Conservation (phyloP, 2,329 filamentous ascomycete genomes). For the Alternaria incomplexa region DNA sequence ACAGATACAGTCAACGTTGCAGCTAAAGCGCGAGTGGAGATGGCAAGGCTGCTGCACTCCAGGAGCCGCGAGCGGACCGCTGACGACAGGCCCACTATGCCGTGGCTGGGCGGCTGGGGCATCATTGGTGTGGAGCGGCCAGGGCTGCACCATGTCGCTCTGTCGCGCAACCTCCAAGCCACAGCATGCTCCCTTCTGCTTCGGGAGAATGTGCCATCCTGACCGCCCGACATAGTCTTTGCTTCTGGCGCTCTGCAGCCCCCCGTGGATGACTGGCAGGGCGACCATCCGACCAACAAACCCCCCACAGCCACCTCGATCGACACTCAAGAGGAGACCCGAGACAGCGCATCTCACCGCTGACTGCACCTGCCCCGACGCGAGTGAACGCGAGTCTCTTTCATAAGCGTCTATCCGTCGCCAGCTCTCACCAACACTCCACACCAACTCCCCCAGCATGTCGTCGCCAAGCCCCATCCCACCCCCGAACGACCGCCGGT, state of each 20-base stretch:
- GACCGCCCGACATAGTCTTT: conserved; percentile 18
- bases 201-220: conserved; percentile 29
- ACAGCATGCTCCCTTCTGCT: conserved; percentile 19
- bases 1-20: neutral
- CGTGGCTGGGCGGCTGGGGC: neutral
- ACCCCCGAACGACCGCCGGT: conserved; percentile 44
- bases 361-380: neutral
- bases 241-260: conserved; percentile 18
- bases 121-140: neutral
- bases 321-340: conserved; percentile 1
- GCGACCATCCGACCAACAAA: conserved; percentile 3
- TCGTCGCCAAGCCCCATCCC: conserved; percentile 45
- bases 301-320: conserved; percentile 5
- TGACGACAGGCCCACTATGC: conserved; percentile 16
- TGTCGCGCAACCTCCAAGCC: conserved; percentile 25
- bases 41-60: conserved; percentile 20
- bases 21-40: conserved; percentile 2
- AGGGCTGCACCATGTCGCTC: conserved; percentile 9
- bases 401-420: neutral
- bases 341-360: conserved; percentile 12
- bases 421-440: neutral
- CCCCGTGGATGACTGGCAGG: conserved; percentile 5
- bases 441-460: conserved; percentile 26
- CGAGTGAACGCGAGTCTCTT: neutral
- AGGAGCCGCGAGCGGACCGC: conserved; percentile 18